These are phyloP conservation scores for Citrus trifoliata DNA, from an alignment of 345 rosid species.

Conservation along the genomic window DNA sequence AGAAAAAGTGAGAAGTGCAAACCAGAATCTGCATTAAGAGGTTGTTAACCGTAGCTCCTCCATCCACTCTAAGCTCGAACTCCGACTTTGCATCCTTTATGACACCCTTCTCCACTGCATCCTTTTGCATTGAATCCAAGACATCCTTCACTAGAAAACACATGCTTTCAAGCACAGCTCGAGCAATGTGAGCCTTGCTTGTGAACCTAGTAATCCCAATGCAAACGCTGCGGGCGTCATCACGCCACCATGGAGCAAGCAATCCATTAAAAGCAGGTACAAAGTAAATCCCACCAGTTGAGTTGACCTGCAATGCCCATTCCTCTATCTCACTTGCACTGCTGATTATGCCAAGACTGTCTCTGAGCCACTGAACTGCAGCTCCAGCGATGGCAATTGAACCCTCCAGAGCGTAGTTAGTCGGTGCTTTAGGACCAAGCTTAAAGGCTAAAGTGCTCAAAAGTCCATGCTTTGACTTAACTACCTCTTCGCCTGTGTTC, in stretches of 20 bases:
- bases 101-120: too few species aligned
- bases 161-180: conserved; percentile 44
- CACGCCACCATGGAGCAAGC: conserved; percentile 98
- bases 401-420: conserved; percentile 91
- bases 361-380: conserved; percentile 97
- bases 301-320: too few species aligned
- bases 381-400: conserved; percentile 98
- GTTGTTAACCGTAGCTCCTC: too few species aligned
- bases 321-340: conserved; percentile 3
- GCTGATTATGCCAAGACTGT: conserved; percentile 70
- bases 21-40: too few species aligned
- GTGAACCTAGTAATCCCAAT: conserved; percentile 90
- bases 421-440: conserved; percentile 76
- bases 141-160: too few species aligned
- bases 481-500: conserved; percentile 70
- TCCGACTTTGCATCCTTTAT: too few species aligned
- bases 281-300: too few species aligned
- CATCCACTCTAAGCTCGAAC: too few species aligned
- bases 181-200: conserved; percentile 72
- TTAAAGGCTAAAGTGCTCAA: conserved; percentile 82
- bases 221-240: conserved; percentile 91
- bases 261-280: too few species aligned
- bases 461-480: conserved; percentile 74
- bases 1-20: too few species aligned
- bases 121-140: too few species aligned